Evolutionary conservation across 148 eudicot genomes (phyloP), one percentile per base, ranked within the genome.

Genomic region (Spergularia bocconei): DNA sequence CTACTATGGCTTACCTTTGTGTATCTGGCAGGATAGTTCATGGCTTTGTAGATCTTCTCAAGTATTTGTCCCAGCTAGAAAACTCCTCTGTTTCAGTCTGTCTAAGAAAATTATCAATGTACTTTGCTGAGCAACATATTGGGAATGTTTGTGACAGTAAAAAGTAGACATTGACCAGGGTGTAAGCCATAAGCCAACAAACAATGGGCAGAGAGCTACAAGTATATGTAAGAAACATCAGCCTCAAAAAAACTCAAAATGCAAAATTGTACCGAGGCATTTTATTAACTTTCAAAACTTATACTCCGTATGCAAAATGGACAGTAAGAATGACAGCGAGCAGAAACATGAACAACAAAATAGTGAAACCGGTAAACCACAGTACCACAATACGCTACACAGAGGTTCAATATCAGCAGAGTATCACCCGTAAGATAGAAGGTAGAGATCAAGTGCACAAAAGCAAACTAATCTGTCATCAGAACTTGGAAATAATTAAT

Each of bases 31-130:
- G 36, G 36, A 29, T 29, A 1, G 36, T 29, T 29, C 36, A 29
- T 29, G 36, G 36, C 36, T 6, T 16, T 44, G 51, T 44, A 47
- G n/a, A 39, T 11, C 55, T 11, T 19, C 8, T 11, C 50, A n/a
- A 39, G 50, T 50, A 64, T 64, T 38, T 64, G 16, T 47, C 54
- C n/a, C 25, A 44, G 68, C 50, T 64, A 7, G 19, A 64, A 38
- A 36, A 36, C 17, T 50, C 38, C 50, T 64, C 1, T 59, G 13
- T 39, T 38, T 44, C 50, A 64, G 51, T 64, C 19, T 38, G 54
- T 47, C 21, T 19, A 44, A 44, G 55, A 29, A 67, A 48, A 44
- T 48, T 47, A 67, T 25, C 70, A 19, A 44, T 67, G 70, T 67
- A 48, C 55, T n/a, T 48, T 11, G 52, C 10, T 61, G 38, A 59